These are phyloP conservation scores for Paramecium caudatum DNA, from an alignment of 73 alveolate species.

Conservation along the genomic window DNA sequence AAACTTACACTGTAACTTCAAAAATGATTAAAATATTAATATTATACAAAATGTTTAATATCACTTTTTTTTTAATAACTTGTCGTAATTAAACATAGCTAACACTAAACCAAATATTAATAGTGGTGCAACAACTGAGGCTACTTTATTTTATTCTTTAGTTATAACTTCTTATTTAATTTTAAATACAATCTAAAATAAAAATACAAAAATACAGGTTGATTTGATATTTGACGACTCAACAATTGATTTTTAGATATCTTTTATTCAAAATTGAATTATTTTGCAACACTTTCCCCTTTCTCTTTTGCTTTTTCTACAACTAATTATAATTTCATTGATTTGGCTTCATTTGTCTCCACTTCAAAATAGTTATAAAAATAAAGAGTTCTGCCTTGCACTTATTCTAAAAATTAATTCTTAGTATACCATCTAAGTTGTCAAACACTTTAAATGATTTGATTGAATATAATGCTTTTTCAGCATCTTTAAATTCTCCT, in stretches of 20 bases:
- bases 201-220: neutral
- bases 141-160: neutral
- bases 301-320: slow-evolving; percentile 33
- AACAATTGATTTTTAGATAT: neutral
- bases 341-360: neutral
- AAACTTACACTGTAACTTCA: neutral
- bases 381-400: neutral
- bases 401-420: neutral
- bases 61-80: slow-evolving; percentile 23
- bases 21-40: too few species aligned
- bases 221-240: neutral
- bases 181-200: neutral
- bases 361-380: slow-evolving; percentile 13
- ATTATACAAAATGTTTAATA: neutral
- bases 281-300: neutral
- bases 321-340: neutral
- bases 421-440: neutral
- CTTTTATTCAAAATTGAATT: neutral
- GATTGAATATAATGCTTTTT: neutral
- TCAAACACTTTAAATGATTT: neutral
- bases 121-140: slow-evolving; percentile 23
- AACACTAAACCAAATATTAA: neutral
- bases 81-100: slow-evolving; percentile 32
- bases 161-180: neutral
- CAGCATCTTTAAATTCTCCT: neutral